A percentile compares a stretch with the other conserved stretches of the same genome.
Conservation (phyloP, 345 rosid genomes). For the Excoecaria cochinchinensis region DNA sequence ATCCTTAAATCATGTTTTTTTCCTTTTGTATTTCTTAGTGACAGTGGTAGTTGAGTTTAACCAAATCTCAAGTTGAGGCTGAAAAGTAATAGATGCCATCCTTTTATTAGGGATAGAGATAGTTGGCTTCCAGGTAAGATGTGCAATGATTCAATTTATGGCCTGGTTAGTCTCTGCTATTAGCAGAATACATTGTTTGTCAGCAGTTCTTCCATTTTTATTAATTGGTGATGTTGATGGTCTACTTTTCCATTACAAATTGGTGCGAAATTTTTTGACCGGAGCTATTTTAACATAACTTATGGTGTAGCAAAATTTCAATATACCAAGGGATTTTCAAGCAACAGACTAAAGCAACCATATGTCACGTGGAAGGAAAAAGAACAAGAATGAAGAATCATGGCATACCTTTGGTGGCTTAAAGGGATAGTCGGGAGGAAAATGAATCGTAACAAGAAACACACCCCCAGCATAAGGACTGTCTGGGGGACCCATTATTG, state of each 20-base stretch:
- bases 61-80: too few relatives aligned
- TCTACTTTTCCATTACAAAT: not conserved
- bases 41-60: too few relatives aligned
- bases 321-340: not conserved
- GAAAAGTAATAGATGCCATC: not conserved
- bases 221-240: not conserved
- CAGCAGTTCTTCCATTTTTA: not conserved
- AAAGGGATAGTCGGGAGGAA: constrained; percentile 41
- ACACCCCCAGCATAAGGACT: constrained; percentile 40
- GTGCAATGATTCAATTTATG: not conserved
- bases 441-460: constrained; percentile 39
- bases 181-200: not conserved
- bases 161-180: not conserved
- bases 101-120: too few relatives aligned
- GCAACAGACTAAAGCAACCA: not conserved
- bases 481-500: constrained; percentile 41
- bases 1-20: too few relatives aligned
- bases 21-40: too few relatives aligned
- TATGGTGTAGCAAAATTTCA: not conserved
- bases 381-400: not conserved
- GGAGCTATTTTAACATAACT: not conserved
- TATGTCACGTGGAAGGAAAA: not conserved
- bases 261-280: not conserved
- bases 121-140: not conserved
- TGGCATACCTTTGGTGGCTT: constrained; percentile 39